Base-by-base conservation (phyloP, 139 green algal genomes). In the Gonium pectorale region DNA sequence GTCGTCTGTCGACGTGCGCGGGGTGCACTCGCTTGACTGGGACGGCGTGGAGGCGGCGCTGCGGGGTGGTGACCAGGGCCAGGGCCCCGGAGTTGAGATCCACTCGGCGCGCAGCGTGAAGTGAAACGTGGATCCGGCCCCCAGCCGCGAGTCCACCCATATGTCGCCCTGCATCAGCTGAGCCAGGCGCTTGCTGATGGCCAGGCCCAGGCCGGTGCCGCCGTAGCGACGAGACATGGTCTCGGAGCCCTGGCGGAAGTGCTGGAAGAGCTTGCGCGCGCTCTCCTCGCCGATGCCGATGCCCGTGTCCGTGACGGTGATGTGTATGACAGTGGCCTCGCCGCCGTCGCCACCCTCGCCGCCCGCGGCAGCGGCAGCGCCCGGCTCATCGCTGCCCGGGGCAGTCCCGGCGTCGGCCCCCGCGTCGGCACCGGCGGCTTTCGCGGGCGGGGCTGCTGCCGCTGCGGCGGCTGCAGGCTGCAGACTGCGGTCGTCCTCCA, bases 141-240 rank as follows among this genome's bases (percentile, higher is more conserved):
- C 91, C 43, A 82, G 72, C 38, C 80, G 51, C 31, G 83, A 93
- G 67, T 94, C 85, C 4, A 88, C 93, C 88, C 90, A 95, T 87
- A 98, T 96, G 37, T 69, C 64, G 21, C 95, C 95, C 0, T 88
- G 89, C 95, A 98, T 98, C 2, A 92, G 91, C 80, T 96, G 91
- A 33, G 81, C 91, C 31, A 98, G 94, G 49, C 94, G 90, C 87
- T 95, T 90, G 75, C 87, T 93, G 79, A 98, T 98, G 44, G 92
- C 91, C 26, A 98, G 89, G 1, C 95, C 95, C 40, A 98, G 88
- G 8, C 95, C 95, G 9, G 94, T 94, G 33, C 95, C 95, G 52
- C 95, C 96, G 82, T 96, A 96, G 31, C 88, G 87, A 5, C 95
- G 87, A 2, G 94, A 75, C 78, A 84, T 97, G 38, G 90, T 91